These are phyloP conservation scores for Diaporthe velutina DNA, from an alignment of 2,329 filamentous ascomycete genomes.

Conservation along the genomic window DNA sequence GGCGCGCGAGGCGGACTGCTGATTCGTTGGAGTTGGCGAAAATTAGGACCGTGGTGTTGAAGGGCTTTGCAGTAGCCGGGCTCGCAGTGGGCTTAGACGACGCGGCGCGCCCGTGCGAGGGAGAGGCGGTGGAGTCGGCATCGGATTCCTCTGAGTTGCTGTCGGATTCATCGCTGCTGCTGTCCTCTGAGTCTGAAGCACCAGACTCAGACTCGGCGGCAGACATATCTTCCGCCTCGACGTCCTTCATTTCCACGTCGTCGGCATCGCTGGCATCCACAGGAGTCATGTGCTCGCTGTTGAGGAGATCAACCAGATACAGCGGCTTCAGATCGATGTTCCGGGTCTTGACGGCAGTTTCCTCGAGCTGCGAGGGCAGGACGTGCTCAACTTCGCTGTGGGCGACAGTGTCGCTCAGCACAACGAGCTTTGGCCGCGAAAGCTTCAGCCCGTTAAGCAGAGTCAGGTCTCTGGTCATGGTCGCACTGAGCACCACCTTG, in stretches of 20 bases:
- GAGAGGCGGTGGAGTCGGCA: conserved; percentile 36
- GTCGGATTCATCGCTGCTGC: conserved; percentile 42
- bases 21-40: conserved; percentile 94
- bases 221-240: conserved; percentile 48
- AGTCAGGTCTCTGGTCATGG: conserved; percentile 88
- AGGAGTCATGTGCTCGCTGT: conserved; percentile 62
- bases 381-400: conserved; percentile 60
- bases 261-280: conserved; percentile 45
- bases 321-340: conserved; percentile 83
- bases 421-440: conserved; percentile 79
- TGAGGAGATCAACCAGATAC: conserved; percentile 83
- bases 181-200: conserved; percentile 45
- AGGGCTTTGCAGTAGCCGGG: conserved; percentile 37
- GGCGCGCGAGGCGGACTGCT: conserved; percentile 85
- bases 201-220: conserved; percentile 50
- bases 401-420: conserved; percentile 61
- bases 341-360: conserved; percentile 76
- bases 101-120: neutral
- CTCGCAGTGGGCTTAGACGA: conserved; percentile 6
- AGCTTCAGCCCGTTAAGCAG: conserved; percentile 82
- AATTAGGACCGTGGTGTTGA: conserved; percentile 72
- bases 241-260: conserved; percentile 53
- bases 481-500: conserved; percentile 91
- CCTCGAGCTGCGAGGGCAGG: conserved; percentile 73
- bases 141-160: conserved; percentile 45